Percentiles rank a stretch among this genome's conserved stretches.
Conservation (phyloP, 495 filamentous ascomycete species). For the Trichoderma erinaceum region DNA sequence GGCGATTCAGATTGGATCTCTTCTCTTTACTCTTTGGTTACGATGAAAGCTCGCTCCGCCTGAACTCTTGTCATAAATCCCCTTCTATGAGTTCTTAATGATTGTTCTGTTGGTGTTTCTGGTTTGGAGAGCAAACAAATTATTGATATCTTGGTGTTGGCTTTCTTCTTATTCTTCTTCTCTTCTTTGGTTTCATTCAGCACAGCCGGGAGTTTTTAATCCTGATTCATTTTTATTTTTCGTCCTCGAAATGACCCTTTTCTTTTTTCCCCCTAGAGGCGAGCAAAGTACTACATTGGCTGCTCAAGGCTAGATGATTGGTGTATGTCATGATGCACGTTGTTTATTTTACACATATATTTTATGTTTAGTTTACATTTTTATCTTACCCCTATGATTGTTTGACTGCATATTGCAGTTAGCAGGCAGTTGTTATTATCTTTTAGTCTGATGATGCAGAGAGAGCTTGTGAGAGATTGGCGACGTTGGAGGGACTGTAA, state of each 20-base stretch:
- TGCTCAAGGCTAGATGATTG: neutral
- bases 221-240: neutral
- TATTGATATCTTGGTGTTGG: neutral
- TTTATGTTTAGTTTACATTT: neutral
- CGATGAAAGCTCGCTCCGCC: neutral
- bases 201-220: neutral
- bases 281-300: neutral
- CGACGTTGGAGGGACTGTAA: neutral
- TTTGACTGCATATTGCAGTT: neutral
- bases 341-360: neutral
- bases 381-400: neutral
- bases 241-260: neutral
- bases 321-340: constrained; percentile 3
- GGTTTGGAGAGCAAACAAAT: neutral
- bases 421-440: neutral
- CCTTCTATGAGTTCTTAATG: neutral
- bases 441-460: neutral
- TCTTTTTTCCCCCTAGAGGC: neutral
- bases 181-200: neutral
- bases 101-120: neutral
- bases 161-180: neutral
- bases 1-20: neutral
- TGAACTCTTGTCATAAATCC: neutral
- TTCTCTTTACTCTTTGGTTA: neutral
- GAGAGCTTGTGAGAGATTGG: neutral